Evolutionary conservation across 805 yeast species (phyloP).

Genomic region (Pichia californica): DNA sequence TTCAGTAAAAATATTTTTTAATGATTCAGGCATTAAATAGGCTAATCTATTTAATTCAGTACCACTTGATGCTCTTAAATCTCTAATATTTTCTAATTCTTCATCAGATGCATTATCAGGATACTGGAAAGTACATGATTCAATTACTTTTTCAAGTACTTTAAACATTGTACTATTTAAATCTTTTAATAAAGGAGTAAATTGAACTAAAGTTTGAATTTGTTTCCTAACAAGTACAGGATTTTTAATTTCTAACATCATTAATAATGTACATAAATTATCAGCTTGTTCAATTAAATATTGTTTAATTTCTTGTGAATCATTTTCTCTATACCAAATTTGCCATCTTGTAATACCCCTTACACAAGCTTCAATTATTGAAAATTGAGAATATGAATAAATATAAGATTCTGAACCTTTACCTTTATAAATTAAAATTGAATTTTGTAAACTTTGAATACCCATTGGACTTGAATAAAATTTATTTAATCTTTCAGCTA

Average conservation of each 20-base stretch:
- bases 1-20: slow-evolving; percentile 74
- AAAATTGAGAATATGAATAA: slow-evolving; percentile 74
- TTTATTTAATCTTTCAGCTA: slow-evolving; percentile 61
- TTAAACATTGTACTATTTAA: slow-evolving; percentile 68
- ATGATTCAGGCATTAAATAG: slow-evolving; percentile 86
- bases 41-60: slow-evolving; percentile 93
- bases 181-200: slow-evolving; percentile 83
- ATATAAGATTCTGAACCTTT: slow-evolving; percentile 62
- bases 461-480: slow-evolving; percentile 74
- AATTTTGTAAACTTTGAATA: slow-evolving; percentile 48
- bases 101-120: slow-evolving; percentile 57
- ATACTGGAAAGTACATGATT: slow-evolving; percentile 77
- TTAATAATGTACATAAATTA: slow-evolving; percentile 62
- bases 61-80: slow-evolving; percentile 86
- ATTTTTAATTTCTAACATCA: slow-evolving; percentile 69
- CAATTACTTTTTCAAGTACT: slow-evolving; percentile 76
- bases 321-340: slow-evolving; percentile 70
- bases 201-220: slow-evolving; percentile 88
- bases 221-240: slow-evolving; percentile 79
- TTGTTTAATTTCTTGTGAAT: slow-evolving; percentile 45
- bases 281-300: slow-evolving; percentile 53
- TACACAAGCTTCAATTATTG: slow-evolving; percentile 81
- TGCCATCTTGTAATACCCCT: slow-evolving; percentile 95
- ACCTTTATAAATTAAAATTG: slow-evolving; percentile 47
- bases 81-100: slow-evolving; percentile 73